Evolutionary conservation across 768 basidiomycete genomes (phyloP).

Genomic region (Chiua virens): DNA sequence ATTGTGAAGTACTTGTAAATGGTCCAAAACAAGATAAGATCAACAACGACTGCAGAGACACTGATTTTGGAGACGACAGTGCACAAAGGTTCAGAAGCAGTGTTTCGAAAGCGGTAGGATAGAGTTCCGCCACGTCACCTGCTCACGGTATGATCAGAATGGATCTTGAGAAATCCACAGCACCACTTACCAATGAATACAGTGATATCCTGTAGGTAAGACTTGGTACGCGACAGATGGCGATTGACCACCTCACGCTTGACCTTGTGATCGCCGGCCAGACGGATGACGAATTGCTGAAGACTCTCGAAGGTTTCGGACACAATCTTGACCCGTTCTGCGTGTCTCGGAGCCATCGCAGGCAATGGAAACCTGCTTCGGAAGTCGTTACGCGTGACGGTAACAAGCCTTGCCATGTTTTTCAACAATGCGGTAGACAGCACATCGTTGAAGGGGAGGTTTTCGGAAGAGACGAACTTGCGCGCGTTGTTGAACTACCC

Average conservation of each 20-base stretch:
- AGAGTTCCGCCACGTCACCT: conserved; percentile 18
- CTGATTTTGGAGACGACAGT: conserved; percentile 8
- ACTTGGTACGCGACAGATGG: background rate
- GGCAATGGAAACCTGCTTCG: conserved; percentile 3
- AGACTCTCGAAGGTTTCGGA: background rate
- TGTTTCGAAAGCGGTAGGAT: conserved; percentile 9
- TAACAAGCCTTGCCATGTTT: background rate
- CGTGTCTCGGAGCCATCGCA: conserved; percentile 11
- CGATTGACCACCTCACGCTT: conserved; percentile 1
- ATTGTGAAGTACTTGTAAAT: conserved; percentile 11
- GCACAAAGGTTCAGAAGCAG: conserved; percentile 9
- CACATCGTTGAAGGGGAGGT: background rate
- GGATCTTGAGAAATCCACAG: background rate
- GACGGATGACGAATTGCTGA: background rate
- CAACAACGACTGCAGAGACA: conserved; percentile 13
- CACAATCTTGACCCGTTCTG: background rate
- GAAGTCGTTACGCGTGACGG: conserved; percentile 3
- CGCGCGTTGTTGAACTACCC: background rate
- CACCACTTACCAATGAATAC: conserved; percentile 12
- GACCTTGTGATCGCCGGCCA: background rate
- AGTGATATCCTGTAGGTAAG: background rate
- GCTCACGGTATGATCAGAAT: background rate
- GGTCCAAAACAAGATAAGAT: conserved; percentile 16
- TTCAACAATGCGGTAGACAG: background rate
- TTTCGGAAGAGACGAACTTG: background rate